A percentile compares a stretch with the other conserved stretches of the same genome.
Evolutionary conservation across 495 filamentous ascomycete species (phyloP).

Genomic region (Penicillium paradoxum): DNA sequence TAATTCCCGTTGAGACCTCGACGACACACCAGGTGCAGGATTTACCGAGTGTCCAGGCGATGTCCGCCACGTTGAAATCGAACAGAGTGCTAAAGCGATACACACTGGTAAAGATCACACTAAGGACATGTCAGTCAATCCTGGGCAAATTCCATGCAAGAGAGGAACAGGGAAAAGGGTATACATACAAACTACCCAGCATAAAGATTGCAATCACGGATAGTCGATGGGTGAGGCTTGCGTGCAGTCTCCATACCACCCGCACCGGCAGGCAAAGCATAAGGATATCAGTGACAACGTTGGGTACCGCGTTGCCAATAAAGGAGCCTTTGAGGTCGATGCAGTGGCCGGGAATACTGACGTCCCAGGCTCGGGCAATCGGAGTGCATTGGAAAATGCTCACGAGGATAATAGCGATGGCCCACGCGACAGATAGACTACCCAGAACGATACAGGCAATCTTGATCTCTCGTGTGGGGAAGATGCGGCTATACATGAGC

Average conservation of each 20-base stretch:
- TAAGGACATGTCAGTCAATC: not conserved
- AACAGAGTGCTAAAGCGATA: conserved; percentile 13
- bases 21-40: conserved; percentile 12
- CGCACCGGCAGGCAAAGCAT: conserved; percentile 44
- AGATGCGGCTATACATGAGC: conserved; percentile 42
- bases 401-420: conserved; percentile 37
- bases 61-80: not conserved
- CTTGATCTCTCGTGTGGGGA: conserved; percentile 34
- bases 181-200: conserved; percentile 15
- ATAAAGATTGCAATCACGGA: conserved; percentile 14
- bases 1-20: conserved; percentile 12
- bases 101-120: conserved; percentile 14
- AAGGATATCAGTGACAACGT: conserved; percentile 42
- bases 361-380: conserved; percentile 37
- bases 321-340: conserved; percentile 43
- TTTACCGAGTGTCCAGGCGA: conserved; percentile 12
- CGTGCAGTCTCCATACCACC: conserved; percentile 38
- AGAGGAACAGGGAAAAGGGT: not conserved
- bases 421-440: conserved; percentile 33
- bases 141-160: not conserved
- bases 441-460: conserved; percentile 35
- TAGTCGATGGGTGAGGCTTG: conserved; percentile 5
- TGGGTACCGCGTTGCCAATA: conserved; percentile 43
- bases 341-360: conserved; percentile 31
- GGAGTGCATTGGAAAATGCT: conserved; percentile 45